Percentiles rank a stretch among this genome's conserved stretches.
Evolutionary conservation across 2,329 filamentous ascomycete species (phyloP).

Genomic region (Aspergillus melleus): DNA sequence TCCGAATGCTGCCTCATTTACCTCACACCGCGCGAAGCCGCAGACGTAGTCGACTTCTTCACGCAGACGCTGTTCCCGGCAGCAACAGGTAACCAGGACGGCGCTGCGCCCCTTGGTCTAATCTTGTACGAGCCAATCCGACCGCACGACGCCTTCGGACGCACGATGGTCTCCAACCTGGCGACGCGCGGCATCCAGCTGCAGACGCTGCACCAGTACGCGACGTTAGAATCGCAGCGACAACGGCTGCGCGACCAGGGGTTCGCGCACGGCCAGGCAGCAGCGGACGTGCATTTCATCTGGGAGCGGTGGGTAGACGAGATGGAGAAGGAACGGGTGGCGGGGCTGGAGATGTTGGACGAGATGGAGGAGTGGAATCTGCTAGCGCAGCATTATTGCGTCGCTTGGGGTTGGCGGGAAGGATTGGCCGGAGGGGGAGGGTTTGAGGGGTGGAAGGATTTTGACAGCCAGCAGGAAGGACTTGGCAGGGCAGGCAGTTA

Average conservation of each 20-base stretch:
- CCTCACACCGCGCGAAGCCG: constrained; percentile 65
- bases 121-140: constrained; percentile 88
- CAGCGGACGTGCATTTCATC: constrained; percentile 65
- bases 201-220: constrained; percentile 76
- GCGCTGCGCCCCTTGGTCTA: constrained; percentile 55
- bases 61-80: constrained; percentile 48
- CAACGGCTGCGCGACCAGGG: constrained; percentile 66
- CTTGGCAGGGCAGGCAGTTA: background rate
- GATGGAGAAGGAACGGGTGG: constrained; percentile 76
- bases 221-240: constrained; percentile 67
- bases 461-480: constrained; percentile 29
- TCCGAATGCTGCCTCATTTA: constrained; percentile 98
- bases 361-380: constrained; percentile 94
- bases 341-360: constrained; percentile 81
- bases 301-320: constrained; percentile 73
- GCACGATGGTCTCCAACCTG: constrained; percentile 89
- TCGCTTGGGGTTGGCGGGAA: constrained; percentile 81
- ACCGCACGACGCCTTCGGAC: constrained; percentile 81
- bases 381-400: constrained; percentile 82
- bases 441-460: constrained; percentile 38
- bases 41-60: constrained; percentile 66
- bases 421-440: constrained; percentile 14
- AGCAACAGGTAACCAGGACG: constrained; percentile 18
- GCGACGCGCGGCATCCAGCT: constrained; percentile 78
- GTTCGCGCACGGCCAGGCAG: constrained; percentile 59